Evolutionary conservation across 2,329 filamentous ascomycete genomes (phyloP).

Genomic region (Hypoxylon rubiginosum): DNA sequence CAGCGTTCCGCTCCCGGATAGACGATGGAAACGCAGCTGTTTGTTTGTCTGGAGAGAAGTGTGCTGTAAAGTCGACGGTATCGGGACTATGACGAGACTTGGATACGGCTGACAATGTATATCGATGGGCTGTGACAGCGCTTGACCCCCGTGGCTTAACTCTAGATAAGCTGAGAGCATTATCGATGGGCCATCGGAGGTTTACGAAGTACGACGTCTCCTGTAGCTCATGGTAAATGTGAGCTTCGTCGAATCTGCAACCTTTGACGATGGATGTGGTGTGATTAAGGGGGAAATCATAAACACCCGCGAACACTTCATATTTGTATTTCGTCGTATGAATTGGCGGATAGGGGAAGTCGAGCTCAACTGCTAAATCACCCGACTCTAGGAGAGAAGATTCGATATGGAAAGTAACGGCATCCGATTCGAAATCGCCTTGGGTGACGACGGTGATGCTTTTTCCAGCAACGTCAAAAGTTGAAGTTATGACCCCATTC

Average conservation of each 20-base stretch:
- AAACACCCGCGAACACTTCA: slow-evolving; percentile 59
- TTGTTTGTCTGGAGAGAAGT: slow-evolving; percentile 51
- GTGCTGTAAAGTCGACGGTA: slow-evolving; percentile 51
- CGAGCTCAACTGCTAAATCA: slow-evolving; percentile 56
- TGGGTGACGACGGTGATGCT: slow-evolving; percentile 54
- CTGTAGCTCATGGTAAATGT: slow-evolving; percentile 56
- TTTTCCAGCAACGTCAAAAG: slow-evolving; percentile 51
- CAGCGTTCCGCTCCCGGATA: slow-evolving; percentile 45
- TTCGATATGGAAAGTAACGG: slow-evolving; percentile 54
- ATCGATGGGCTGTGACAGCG: slow-evolving; percentile 51
- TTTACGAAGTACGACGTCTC: slow-evolving; percentile 58
- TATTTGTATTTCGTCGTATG: slow-evolving; percentile 59
- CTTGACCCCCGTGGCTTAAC: slow-evolving; percentile 46
- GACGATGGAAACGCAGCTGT: slow-evolving; percentile 44
- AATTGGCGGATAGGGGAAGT: slow-evolving; percentile 59
- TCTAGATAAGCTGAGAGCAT: slow-evolving; percentile 41
- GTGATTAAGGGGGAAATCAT: slow-evolving; percentile 57
- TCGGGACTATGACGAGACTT: slow-evolving; percentile 1
- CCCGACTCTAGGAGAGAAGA: slow-evolving; percentile 53
- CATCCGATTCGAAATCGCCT: slow-evolving; percentile 57
- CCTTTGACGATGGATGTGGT: slow-evolving; percentile 50
- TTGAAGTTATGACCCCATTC: slow-evolving; percentile 57
- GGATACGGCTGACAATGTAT: slow-evolving; percentile 46
- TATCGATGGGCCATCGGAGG: slow-evolving; percentile 51
- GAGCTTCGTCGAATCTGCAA: slow-evolving; percentile 39